A percentile compares a stretch with the other conserved stretches of the same genome.
Evolutionary conservation across 192 early-diverging fungal species (phyloP).

Genomic region (Obelidium mucronatum): DNA sequence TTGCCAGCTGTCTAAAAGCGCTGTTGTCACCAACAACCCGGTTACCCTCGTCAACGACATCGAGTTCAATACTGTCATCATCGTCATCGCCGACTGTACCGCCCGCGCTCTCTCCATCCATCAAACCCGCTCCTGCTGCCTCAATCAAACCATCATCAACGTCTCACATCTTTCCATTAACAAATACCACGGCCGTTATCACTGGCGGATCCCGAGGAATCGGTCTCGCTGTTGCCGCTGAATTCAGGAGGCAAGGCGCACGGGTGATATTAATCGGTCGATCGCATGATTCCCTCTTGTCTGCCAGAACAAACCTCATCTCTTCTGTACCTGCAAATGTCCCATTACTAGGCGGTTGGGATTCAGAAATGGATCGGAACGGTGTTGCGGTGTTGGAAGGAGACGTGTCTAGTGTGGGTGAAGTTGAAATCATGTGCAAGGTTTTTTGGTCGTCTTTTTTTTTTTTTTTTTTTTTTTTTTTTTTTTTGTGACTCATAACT

Average conservation of each 20-base stretch:
- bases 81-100: too few species aligned
- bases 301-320: not conserved
- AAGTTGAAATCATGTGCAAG: conserved; percentile 48
- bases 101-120: too few species aligned
- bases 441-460: not conserved
- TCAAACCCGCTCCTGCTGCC: too few species aligned
- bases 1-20: too few species aligned
- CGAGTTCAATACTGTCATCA: too few species aligned
- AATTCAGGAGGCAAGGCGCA: conserved; percentile 47
- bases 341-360: not conserved
- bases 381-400: conserved; percentile 34
- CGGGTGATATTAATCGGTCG: conserved; percentile 65
- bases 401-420: conserved; percentile 53
- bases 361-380: conserved; percentile 20
- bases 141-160: too few species aligned
- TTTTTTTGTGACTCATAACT: not conserved
- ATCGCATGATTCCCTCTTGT: conserved; percentile 42
- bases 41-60: not conserved
- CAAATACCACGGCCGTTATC: conserved; percentile 47
- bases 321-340: not conserved
- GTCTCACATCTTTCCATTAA: conserved; percentile 3
- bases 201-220: conserved; percentile 85
- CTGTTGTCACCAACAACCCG: too few species aligned
- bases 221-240: conserved; percentile 68
- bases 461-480: too few species aligned